Evolutionary conservation across 2,329 filamentous ascomycete genomes (phyloP).

Genomic region (Metarhizium guizhouense): DNA sequence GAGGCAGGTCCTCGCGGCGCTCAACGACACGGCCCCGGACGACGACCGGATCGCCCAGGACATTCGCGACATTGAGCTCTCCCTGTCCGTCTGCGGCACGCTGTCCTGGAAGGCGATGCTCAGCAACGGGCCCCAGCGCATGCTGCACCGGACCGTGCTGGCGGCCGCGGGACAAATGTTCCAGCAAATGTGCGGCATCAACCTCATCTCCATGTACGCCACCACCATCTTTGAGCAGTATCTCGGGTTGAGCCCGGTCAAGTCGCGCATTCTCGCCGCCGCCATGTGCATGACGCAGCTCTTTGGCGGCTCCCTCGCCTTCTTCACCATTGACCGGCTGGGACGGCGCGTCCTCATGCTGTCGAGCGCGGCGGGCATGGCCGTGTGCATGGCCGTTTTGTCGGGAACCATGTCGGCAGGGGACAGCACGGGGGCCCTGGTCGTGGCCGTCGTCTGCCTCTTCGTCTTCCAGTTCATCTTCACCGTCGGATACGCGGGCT

Average conservation of each 20-base stretch:
- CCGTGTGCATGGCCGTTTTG: constrained; percentile 16
- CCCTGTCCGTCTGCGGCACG: constrained; percentile 9
- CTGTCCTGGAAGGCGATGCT: constrained; percentile 9
- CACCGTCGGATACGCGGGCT: constrained; percentile 53
- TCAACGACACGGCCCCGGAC: constrained; percentile 2
- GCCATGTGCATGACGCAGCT: constrained; percentile 24
- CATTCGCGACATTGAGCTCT: constrained; percentile 8
- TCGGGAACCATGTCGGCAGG: constrained; percentile 16
- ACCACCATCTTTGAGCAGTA: constrained; percentile 20
- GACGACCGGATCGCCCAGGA: constrained; percentile 5
- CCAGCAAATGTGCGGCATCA: constrained; percentile 19
- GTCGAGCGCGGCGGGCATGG: constrained; percentile 17
- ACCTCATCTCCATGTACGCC: constrained; percentile 20
- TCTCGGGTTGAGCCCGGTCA: constrained; percentile 12
- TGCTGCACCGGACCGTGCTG: constrained; percentile 7
- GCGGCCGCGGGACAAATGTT: constrained; percentile 7
- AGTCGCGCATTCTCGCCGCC: constrained; percentile 16
- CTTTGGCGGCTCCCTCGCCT: constrained; percentile 17
- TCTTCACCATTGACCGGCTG: constrained; percentile 20
- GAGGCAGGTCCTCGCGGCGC: constrained; percentile 42
- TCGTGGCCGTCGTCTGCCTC: constrained; percentile 33
- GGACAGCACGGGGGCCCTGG: constrained; percentile 15
- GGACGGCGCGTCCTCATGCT: constrained; percentile 17
- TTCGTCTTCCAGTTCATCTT: constrained; percentile 63
- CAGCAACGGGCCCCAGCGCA: constrained; percentile 9